Evolutionary conservation across 179 eudicot genomes (phyloP), one percentile per base, ranked within the genome.

Genomic region (Sideroxylon spinosum): DNA sequence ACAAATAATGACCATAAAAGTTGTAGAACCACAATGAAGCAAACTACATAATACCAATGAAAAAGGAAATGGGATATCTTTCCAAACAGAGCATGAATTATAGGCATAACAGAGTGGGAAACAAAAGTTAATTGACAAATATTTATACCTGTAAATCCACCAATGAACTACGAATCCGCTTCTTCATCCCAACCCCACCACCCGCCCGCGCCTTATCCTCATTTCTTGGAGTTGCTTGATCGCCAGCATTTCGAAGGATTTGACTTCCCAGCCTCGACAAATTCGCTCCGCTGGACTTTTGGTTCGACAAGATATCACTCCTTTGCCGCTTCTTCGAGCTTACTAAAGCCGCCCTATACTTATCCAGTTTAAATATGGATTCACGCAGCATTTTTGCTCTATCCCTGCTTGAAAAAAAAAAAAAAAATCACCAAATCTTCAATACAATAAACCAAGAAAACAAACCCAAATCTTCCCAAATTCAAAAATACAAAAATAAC

Each of bases 141-240:
- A 83, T n/a, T n/a, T 84, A 75, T 80, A 87, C 88, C 90, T 84
- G 88, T 81, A 82, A 52, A 59, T 88, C 88, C 76, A 82, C 85
- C 68, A 88, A 48, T 75, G 89, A 85, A 57, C 89, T 88, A 48
- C 90, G 86, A 55, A 84, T 84, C 69, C 90, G 90, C 84, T 82
- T 88, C 78, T 85, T 86, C 25, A 72, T 83, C 75, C 56, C 84
- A 66, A 66, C 49, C 49, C 70, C 70, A 61, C 70, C 70, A 65
- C 52, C 56, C 55, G 52, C 84, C 81, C 72, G 86, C 77, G 78
- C 81, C 79, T 84, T 82, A 29, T 84, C 90, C 79, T 88, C 90
- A 76, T 80, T 77, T 76, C 82, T 84, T 78, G 86, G 86, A 17
- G 83, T 73, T 56, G 79, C 79, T 37, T 78, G 65, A 76, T 86